Evolutionary conservation across 2,329 filamentous ascomycete species (phyloP), one percentile per base, ranked within the genome.

Genomic region (Phaeosphaeriaceae sp.): DNA sequence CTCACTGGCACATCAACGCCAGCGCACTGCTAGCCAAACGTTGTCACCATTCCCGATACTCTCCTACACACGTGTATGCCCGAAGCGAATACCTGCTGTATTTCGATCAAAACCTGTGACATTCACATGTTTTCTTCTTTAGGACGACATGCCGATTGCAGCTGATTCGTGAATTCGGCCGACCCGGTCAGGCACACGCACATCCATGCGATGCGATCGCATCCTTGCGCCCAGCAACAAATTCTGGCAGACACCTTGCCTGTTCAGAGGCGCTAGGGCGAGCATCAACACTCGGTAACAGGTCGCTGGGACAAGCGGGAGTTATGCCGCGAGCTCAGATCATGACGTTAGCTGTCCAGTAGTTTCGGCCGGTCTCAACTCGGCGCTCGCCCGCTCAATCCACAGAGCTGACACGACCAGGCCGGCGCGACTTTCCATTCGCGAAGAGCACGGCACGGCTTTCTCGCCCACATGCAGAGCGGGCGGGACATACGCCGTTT

Each of bases 271-370:
- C 61, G 57, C 63, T 58, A 65, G 58, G 58, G 57, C 48, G 66
- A 67, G 60, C 67, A 54, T 62, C 58, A 64, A 55, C 31, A 57
- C 58, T 61, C 62, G 61, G 62, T 67, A 64, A 68, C 66, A 65
- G 63, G 68, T 63, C 59, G 62, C 65, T 67, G 72, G 73, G 69
- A 63, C 51, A 57, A 7, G 61, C 61, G 60, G 60, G 53, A 55
- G 57, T 59, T 62, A 58, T 48, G 57, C 61, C 54, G 49, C 53
- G 53, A 25, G 52, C 46, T 70, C 64, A 63, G 58, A 74, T 73
- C 69, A 76, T 75, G 71, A 75, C 73, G 73, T 72, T 58, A 54
- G 51, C 40, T 57, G 41, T 40, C 56, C 55, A 58, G 57, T 65
- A 54, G 58, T 57, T 49, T 62, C 60, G 59, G 64, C 62, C 62